Percentiles rank a stretch among this genome's conserved stretches.
phyloP scores from a whole-genome alignment of 139 green algal genomes.

The Ostreobium quekettii region DNA sequence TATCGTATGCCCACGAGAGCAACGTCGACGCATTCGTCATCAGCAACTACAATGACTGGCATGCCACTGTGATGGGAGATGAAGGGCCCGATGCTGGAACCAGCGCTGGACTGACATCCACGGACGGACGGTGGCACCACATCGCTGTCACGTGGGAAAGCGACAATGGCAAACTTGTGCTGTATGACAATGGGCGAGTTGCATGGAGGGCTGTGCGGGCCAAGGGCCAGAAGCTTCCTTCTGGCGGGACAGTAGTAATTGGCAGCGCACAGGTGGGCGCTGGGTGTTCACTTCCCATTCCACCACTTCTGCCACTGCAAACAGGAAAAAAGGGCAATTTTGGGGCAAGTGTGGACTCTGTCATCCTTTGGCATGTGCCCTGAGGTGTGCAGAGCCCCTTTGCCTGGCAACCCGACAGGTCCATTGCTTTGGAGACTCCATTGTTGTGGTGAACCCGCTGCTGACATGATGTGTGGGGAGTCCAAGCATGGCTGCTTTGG shows the following conservation, averaged over 20 bases:
- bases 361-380: too few relatives aligned
- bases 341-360: too few relatives aligned
- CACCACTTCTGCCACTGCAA: too few relatives aligned
- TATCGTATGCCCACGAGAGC: slow-evolving; percentile 50
- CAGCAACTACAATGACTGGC: slow-evolving; percentile 80
- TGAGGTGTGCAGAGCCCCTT: too few relatives aligned
- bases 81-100: slow-evolving; percentile 65
- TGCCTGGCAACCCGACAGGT: too few relatives aligned
- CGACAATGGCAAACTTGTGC: slow-evolving; percentile 35
- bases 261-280: slow-evolving; percentile 65
- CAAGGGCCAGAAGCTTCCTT: slow-evolving; percentile 58
- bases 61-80: slow-evolving; percentile 76
- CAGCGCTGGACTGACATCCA: slow-evolving; percentile 52
- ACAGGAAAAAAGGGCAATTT: too few relatives aligned
- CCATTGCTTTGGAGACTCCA: too few relatives aligned
- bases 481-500: too few relatives aligned
- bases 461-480: too few relatives aligned
- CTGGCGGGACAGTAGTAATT: slow-evolving; percentile 71
- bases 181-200: slow-evolving; percentile 73
- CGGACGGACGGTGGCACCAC: slow-evolving; percentile 79
- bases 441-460: too few relatives aligned
- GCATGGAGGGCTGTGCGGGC: slow-evolving; percentile 58
- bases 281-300: too few relatives aligned
- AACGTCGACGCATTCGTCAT: slow-evolving; percentile 77
- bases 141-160: slow-evolving; percentile 72